Evolutionary conservation across 768 basidiomycete genomes (phyloP).

Genomic region (Macrocybe gigantea): DNA sequence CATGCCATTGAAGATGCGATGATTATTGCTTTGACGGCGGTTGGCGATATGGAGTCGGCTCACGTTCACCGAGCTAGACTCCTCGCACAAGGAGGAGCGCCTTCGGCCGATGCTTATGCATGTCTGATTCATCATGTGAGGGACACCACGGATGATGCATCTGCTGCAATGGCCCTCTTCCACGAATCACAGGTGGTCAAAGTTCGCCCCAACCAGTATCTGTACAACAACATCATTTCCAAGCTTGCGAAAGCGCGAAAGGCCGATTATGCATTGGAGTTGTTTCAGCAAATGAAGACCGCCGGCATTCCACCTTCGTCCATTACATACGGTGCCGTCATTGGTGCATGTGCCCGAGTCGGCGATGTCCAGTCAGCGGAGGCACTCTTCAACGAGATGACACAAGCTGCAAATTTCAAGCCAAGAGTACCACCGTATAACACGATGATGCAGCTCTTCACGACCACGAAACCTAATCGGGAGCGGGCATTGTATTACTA

Average conservation of each 20-base stretch:
- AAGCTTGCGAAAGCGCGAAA: conserved; percentile 93
- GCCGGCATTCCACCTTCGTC: conserved; percentile 59
- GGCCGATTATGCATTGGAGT: conserved; percentile 79
- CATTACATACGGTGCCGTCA: conserved; percentile 93
- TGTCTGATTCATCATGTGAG: conserved; percentile 82
- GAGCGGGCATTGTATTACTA: conserved; percentile 73
- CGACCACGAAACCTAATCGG: conserved; percentile 84
- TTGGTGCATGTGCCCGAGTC: conserved; percentile 89
- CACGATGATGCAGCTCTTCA: conserved; percentile 97
- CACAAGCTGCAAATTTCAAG: conserved; percentile 61
- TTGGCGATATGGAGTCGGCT: conserved; percentile 73
- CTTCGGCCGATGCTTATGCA: conserved; percentile 88
- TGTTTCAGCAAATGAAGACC: conserved; percentile 86
- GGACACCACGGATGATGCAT: conserved; percentile 94
- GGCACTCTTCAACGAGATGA: conserved; percentile 84
- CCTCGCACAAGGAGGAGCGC: conserved; percentile 68
- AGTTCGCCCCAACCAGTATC: conserved; percentile 75
- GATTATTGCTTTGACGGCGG: conserved; percentile 81
- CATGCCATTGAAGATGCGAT: conserved; percentile 80
- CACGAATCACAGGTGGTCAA: conserved; percentile 66
- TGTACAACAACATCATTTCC: conserved; percentile 97
- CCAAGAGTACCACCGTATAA: conserved; percentile 95
- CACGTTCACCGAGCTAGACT: conserved; percentile 78
- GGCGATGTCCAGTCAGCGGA: conserved; percentile 84
- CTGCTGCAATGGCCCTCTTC: conserved; percentile 81